A percentile compares a stretch with the other conserved stretches of the same genome.
Conservation (phyloP, 495 filamentous ascomycete genomes). For the Trichoderma reesei region DNA sequence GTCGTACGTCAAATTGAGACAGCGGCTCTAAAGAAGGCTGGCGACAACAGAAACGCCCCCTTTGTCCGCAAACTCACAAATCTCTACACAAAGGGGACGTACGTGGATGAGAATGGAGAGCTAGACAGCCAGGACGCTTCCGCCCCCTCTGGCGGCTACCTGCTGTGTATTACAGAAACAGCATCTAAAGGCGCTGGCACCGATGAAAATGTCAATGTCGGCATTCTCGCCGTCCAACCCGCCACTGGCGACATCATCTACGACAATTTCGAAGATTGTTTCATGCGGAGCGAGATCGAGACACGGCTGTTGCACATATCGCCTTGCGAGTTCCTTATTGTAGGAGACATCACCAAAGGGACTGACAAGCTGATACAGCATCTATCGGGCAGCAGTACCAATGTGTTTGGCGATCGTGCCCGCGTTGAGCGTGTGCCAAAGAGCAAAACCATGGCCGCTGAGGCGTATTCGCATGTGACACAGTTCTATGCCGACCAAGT, state of each 20-base stretch:
- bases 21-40: constrained; percentile 91
- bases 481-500: constrained; percentile 90
- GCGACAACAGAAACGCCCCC: constrained; percentile 87
- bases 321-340: constrained; percentile 92
- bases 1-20: constrained; percentile 96
- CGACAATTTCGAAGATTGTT: constrained; percentile 94
- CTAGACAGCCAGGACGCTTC: constrained; percentile 48
- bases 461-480: constrained; percentile 80
- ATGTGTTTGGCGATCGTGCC: constrained; percentile 85
- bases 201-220: constrained; percentile 89
- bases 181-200: constrained; percentile 77
- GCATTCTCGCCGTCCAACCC: constrained; percentile 90
- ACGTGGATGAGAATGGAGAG: constrained; percentile 89
- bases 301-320: constrained; percentile 89
- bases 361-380: constrained; percentile 90
- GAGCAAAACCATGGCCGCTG: constrained; percentile 71
- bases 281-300: constrained; percentile 96
- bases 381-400: constrained; percentile 74
- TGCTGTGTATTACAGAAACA: constrained; percentile 87
- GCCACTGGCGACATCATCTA: constrained; percentile 94
- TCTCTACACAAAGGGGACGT: constrained; percentile 96
- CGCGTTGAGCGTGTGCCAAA: constrained; percentile 72
- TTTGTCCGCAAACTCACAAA: constrained; percentile 92
- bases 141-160: constrained; percentile 71
- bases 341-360: constrained; percentile 83